These are phyloP conservation scores for Arxiozyma bovina DNA, from an alignment of 1,139 yeast genomes.

Conservation along the genomic window DNA sequence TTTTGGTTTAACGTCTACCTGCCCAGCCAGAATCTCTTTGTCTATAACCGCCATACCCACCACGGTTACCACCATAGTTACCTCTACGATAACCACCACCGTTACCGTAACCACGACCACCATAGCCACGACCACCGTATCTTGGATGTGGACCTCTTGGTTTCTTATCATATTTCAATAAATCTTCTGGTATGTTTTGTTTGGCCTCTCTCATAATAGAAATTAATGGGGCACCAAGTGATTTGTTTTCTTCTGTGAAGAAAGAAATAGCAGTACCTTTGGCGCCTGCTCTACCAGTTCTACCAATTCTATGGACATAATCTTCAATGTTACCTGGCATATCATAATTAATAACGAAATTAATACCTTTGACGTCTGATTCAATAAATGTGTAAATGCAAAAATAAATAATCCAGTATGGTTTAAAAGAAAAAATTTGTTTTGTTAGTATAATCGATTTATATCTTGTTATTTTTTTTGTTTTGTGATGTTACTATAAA, in stretches of 20 bases:
- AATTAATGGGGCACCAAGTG: slow-evolving; percentile 84
- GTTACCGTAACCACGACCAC: slow-evolving; percentile 39
- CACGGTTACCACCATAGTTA: slow-evolving; percentile 8
- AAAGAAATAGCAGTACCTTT: slow-evolving; percentile 92
- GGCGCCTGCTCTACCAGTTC: slow-evolving; percentile 99
- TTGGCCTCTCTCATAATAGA: slow-evolving; percentile 93
- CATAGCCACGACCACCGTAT: slow-evolving; percentile 46
- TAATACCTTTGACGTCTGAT: slow-evolving; percentile 93
- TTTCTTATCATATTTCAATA: slow-evolving; percentile 40
- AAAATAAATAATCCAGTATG: too few relatives aligned
- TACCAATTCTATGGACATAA: slow-evolving; percentile 71
- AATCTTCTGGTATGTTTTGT: slow-evolving; percentile 68
- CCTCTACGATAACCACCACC: slow-evolving; percentile 16
- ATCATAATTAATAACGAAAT: slow-evolving; percentile 86
- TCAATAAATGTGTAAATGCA: not conserved
- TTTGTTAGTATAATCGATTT: too few relatives aligned
- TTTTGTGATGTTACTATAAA: too few relatives aligned
- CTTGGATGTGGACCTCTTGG: slow-evolving; percentile 37
- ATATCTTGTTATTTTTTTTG: not conserved
- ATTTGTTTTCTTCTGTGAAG: slow-evolving; percentile 80
- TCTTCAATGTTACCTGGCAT: slow-evolving; percentile 98
- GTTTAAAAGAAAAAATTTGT: not conserved
- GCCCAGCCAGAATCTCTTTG: slow-evolving; percentile 9
- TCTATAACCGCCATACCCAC: slow-evolving; percentile 15
- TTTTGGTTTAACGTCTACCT: slow-evolving; percentile 9